Evolutionary conservation across 345 rosid species (phyloP), one percentile per base, ranked within the genome.

Genomic region (Moricandia arvensis): DNA sequence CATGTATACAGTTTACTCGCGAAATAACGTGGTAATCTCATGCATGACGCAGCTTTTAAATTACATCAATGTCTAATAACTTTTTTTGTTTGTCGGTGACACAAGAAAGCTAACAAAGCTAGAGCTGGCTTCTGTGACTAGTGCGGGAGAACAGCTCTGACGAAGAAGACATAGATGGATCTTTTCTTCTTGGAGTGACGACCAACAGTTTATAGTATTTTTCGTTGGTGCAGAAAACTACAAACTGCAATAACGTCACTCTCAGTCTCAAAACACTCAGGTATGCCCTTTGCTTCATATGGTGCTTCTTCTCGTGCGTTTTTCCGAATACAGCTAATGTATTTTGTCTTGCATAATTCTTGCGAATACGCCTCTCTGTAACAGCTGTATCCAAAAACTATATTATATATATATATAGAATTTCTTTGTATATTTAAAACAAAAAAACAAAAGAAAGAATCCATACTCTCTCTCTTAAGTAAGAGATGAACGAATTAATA

Each of bases 261-360:
- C 59, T 72, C 77, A 72, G 63, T 71, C 72, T 71, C 67, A 65
- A 24, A 8, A 29, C 54, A 29, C 61, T 63, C 38, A 27, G 76
- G 68, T 71, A 24, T 72, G 59, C 69, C 24, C 67, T 77, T 72
- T 77, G 75, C 63, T 77, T 71, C 72, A 77, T 71, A n/a, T 77
- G 72, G 80, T 64, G 60, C 15, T 71, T 61, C 21, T 29, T 71
- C 71, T 77, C 63, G 76, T 58, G 37, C 41, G 59, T 30, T 41
- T 30, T 62, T 54, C 26, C 75, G 34, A 58, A 38, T 71, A 77
- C 76, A 71, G 72, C 76, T 71, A 71, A 29, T 77, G 43, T 77
- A 43, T 10, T 33, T 71, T 68, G 64, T 55, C 55, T 43, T 41
- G 26, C 62, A 15, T 43, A 70, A 33, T n/a, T 59, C 43, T 60